Evolutionary conservation across 768 basidiomycete genomes (phyloP).

Genomic region (Stropharia rugosoannulata): DNA sequence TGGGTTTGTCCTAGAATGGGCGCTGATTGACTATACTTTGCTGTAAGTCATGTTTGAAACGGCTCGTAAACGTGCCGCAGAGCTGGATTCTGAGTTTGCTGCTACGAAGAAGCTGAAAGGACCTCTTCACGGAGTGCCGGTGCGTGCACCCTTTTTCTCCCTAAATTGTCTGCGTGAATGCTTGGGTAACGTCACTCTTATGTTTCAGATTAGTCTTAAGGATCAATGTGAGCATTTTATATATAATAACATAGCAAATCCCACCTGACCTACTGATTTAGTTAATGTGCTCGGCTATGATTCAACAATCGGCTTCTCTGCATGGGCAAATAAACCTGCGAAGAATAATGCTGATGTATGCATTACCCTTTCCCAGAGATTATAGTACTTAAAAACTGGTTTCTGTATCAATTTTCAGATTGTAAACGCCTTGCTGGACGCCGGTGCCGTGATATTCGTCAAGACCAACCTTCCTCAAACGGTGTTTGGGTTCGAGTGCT

Average conservation of each 20-base stretch:
- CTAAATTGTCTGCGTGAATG: too few relatives aligned
- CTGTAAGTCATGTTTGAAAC: neutral
- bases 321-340: neutral
- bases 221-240: neutral
- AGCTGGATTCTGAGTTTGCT: neutral
- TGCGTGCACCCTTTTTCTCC: neutral
- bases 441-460: neutral
- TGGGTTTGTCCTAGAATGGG: neutral
- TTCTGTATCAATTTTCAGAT: neutral
- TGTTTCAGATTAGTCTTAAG: neutral
- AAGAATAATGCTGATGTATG: neutral
- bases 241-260: neutral
- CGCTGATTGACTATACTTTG: too few relatives aligned
- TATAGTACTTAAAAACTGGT: neutral
- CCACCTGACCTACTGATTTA: neutral
- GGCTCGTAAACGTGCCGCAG: neutral
- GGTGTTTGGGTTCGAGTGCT: neutral
- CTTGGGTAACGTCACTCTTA: too few relatives aligned
- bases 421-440: neutral
- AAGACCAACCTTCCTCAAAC: conserved; percentile 1
- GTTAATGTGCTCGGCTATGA: neutral
- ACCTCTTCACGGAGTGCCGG: neutral
- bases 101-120: neutral
- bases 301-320: neutral
- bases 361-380: neutral